Conservation (phyloP, 495 filamentous ascomycete genomes). For the Friedmanniomyces endolithicus region DNA sequence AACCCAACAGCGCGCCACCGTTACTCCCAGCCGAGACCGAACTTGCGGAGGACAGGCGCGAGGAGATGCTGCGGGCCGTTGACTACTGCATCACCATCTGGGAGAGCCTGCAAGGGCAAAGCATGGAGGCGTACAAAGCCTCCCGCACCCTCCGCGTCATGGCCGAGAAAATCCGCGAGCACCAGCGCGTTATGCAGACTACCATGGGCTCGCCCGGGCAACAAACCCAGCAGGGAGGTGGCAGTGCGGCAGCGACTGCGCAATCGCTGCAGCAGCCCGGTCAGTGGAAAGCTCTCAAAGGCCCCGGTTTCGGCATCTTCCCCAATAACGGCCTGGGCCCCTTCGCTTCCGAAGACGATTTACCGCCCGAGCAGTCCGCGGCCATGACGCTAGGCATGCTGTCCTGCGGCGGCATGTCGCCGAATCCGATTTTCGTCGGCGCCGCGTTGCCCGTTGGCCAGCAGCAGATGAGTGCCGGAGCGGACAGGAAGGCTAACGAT, state of each 20-base stretch:
- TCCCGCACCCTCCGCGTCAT: constrained; percentile 64
- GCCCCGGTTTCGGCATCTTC: constrained; percentile 16
- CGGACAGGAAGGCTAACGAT: background rate
- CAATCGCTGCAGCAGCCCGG: background rate
- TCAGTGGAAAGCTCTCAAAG: background rate
- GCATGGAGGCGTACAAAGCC: constrained; percentile 84
- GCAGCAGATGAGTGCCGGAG: constrained; percentile 11
- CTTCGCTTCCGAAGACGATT: constrained; percentile 31
- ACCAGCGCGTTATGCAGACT: constrained; percentile 17
- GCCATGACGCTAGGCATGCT: constrained; percentile 76
- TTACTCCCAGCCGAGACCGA: constrained; percentile 40
- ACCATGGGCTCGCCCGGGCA: background rate
- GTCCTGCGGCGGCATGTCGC: constrained; percentile 55
- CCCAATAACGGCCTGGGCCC: constrained; percentile 24
- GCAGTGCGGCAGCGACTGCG: background rate
- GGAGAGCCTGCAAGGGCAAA: constrained; percentile 58
- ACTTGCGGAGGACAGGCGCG: constrained; percentile 58
- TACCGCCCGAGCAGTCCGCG: constrained; percentile 49
- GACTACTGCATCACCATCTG: constrained; percentile 66
- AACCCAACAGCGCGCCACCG: background rate
- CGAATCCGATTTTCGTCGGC: constrained; percentile 37
- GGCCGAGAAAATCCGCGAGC: constrained; percentile 55
- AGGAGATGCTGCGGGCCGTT: constrained; percentile 62
- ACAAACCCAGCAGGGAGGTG: constrained; percentile 3
- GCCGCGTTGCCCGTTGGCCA: constrained; percentile 21